Evolutionary conservation across 2,329 filamentous ascomycete species (phyloP), one percentile per base, ranked within the genome.

Genomic region (Juglanconis sp.): DNA sequence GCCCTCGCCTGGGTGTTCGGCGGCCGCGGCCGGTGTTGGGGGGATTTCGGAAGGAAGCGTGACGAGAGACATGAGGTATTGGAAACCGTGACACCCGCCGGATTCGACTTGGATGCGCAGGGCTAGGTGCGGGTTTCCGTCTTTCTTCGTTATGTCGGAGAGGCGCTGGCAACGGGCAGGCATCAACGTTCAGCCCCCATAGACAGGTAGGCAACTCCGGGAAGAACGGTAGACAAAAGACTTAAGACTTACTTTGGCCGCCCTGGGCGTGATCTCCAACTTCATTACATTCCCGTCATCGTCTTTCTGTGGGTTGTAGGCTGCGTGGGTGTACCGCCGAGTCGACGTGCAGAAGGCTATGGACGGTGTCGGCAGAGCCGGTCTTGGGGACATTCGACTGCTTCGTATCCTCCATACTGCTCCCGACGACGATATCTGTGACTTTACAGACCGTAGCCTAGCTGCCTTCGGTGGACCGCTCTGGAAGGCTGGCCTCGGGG

Each of bases 81-180:
- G 95, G 74, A 99, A 99, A 53, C 95, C 95, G 75, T 99, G 95
- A 74, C 95, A 99, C 59, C 95, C 95, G 65, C 95, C 95, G 59
- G 89, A 92, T 71, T 96, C 92, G 61, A 99, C 93, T 63, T 90
- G 88, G 66, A 99, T 90, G 56, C 94, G 90, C n/a, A 99, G 83
- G 31, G 92, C 91, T 36, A 96, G 85, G 69, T 90, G 81, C 2
- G 91, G 91, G 72, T 96, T 96, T 17, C 73, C 70, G 68, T 90
- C 87, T 67, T 87, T 85, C 42, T 76, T 70, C 81, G 91, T 92
- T 64, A 95, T 96, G 65, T 91, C 83, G 60, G 85, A 81, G 36
- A 97, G 85, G 40, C 92, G 90, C 84, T 87, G 66, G 42, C 17
- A 32, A 53, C 2, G 24, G 24, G 24, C 24, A 24, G 24, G 24